These are phyloP conservation scores for Monarda citriodora DNA, from an alignment of 305 asterid genomes.

Conservation along the genomic window DNA sequence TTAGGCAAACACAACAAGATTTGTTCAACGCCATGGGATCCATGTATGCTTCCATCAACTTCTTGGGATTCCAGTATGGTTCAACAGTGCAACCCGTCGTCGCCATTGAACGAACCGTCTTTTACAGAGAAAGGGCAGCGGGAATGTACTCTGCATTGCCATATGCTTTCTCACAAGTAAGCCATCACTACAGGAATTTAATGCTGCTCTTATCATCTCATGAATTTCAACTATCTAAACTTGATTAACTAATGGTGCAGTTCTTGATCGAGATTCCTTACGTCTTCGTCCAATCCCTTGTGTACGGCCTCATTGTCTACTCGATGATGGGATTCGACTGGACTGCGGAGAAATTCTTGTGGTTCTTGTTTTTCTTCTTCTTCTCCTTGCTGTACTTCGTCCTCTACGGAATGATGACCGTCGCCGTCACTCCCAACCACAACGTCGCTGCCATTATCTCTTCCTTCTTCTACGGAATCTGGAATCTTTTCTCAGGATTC, in stretches of 20 bases:
- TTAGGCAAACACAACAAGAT: slow-evolving; percentile 43
- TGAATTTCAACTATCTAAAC: neutral
- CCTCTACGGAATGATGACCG: slow-evolving; percentile 49
- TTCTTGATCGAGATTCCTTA: slow-evolving; percentile 41
- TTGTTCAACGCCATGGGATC: slow-evolving; percentile 58
- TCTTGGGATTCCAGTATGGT: slow-evolving; percentile 55
- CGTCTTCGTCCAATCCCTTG: slow-evolving; percentile 30
- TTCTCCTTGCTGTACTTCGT: slow-evolving; percentile 36
- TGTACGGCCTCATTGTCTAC: slow-evolving; percentile 32
- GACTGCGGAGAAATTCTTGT: slow-evolving; percentile 35
- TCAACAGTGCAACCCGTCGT: slow-evolving; percentile 63
- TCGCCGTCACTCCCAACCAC: slow-evolving; percentile 49
- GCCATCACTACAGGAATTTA: neutral
- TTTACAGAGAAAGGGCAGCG: slow-evolving; percentile 67
- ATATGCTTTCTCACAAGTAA: slow-evolving; percentile 61
- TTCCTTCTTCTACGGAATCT: slow-evolving; percentile 31
- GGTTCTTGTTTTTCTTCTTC: slow-evolving; percentile 44
- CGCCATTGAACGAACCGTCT: slow-evolving; percentile 59
- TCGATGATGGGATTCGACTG: slow-evolving; percentile 52
- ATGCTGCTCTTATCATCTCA: neutral
- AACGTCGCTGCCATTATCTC: slow-evolving; percentile 36
- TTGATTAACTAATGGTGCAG: slow-evolving; percentile 19
- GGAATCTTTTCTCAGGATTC: slow-evolving; percentile 48
- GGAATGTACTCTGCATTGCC: slow-evolving; percentile 74
- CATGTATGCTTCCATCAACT: slow-evolving; percentile 47